Base-by-base conservation (phyloP, 768 basidiomycete species). In the Phaeotremella skinneri region DNA sequence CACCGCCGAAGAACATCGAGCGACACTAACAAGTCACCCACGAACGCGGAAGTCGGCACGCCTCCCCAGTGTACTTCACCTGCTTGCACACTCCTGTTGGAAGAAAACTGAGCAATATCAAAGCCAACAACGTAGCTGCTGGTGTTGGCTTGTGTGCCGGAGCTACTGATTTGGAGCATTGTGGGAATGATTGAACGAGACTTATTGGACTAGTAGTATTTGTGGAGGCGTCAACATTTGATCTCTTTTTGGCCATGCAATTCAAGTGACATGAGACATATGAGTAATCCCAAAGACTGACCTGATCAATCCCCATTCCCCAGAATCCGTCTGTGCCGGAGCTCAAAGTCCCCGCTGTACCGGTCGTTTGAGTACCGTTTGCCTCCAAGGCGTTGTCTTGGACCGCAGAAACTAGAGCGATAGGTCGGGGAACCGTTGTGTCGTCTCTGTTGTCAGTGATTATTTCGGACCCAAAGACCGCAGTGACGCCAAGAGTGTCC, bases 31-130 rank as follows among this genome's bases (percentile, higher is more conserved):
- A 74, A 76, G n/a, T 66, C 54, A 4, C 75, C 75, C 4, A 55
- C 42, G 49, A 63, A 72, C 2, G 52, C 45, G 7, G 37, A 59
- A 0, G 27, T 13, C 0, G 73, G 73, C 30, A 56, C 68, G 4
- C 65, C 75, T 6, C 75, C 75, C 75, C 75, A 76, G 49, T 76
- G 73, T 1, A 76, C 52, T 16, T 43, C 56, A 1, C 75, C 75
- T 4, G 70, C 73, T 20, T 52, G 47, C 6, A 39, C 48, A 7
- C 45, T 51, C 2, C 53, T 39, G 25, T 62, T 59, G 2, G 52
- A 56, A 1, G 66, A 57, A 43, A 54, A 63, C 5, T 58, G 54
- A 41, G 43, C 49, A 34, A 76, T 69, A 25, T 72, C 69, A 25
- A 76, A 66, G 2, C 73, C 75, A 7, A 76, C 62, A 16, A 58